These are phyloP conservation scores for Zasmidium angulare DNA, from an alignment of 2,329 filamentous ascomycete species.

Conservation along the genomic window DNA sequence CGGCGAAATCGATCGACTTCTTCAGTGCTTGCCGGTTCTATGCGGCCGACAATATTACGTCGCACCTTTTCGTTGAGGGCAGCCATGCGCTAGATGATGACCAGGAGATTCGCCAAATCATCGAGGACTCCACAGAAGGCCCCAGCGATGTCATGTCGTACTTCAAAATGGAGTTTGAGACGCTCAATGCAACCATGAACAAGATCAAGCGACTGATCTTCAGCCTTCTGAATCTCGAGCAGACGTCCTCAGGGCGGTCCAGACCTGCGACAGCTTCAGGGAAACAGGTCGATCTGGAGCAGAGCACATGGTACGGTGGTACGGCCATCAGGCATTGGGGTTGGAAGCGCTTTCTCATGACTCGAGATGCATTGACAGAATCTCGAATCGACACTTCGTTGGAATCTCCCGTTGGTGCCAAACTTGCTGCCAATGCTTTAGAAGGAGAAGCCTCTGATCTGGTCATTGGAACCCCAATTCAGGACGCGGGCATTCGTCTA, in stretches of 20 bases:
- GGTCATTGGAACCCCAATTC: not conserved
- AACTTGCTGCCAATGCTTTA: not conserved
- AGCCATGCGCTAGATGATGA: not conserved
- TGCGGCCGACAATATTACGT: not conserved
- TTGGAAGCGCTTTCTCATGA: not conserved
- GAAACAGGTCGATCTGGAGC: not conserved
- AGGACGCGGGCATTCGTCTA: not conserved
- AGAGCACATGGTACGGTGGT: not conserved
- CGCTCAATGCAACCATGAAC: not conserved
- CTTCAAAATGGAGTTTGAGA: constrained; percentile 5
- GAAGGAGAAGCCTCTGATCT: not conserved
- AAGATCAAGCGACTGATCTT: not conserved
- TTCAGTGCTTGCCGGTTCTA: constrained; percentile 2
- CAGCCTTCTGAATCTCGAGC: not conserved
- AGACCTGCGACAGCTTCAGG: not conserved
- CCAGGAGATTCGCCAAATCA: not conserved
- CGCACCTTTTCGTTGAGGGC: not conserved
- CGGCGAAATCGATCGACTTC: not conserved
- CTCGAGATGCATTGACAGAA: not conserved
- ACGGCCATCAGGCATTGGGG: not conserved
- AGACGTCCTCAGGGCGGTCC: not conserved
- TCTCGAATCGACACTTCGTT: not conserved
- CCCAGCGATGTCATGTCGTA: constrained; percentile 1
- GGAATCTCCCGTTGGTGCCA: not conserved
- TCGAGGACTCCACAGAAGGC: not conserved